Evolutionary conservation across 2,329 filamentous ascomycete genomes (phyloP).

Genomic region (Bipolaris zeicola): DNA sequence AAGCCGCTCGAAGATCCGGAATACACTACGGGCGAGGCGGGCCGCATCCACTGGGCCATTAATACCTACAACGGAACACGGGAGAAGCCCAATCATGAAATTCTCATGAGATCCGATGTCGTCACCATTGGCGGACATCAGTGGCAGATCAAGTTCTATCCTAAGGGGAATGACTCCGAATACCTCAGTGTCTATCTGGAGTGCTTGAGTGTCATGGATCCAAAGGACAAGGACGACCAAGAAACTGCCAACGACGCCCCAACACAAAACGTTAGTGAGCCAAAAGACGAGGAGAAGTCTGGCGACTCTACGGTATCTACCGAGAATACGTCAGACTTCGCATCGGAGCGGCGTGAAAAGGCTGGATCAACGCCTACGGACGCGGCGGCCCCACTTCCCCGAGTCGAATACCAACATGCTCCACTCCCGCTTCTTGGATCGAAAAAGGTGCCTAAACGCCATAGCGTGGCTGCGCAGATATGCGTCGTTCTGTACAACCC

Average conservation of each 20-base stretch:
- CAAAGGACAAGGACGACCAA: constrained; percentile 16
- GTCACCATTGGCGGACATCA: constrained; percentile 64
- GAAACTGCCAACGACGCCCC: constrained; percentile 3
- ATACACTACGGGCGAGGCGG: constrained; percentile 58
- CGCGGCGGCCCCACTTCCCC: neutral
- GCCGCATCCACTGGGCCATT: constrained; percentile 64
- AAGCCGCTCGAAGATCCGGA: constrained; percentile 63
- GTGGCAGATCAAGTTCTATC: constrained; percentile 70
- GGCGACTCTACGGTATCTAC: neutral
- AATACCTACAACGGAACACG: constrained; percentile 65
- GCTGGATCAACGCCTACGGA: constrained; percentile 4
- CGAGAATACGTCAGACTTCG: neutral
- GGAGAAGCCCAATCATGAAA: constrained; percentile 63
- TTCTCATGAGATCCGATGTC: constrained; percentile 63
- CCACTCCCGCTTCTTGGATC: constrained; percentile 46
- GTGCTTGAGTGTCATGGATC: constrained; percentile 57
- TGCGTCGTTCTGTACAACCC: constrained; percentile 68
- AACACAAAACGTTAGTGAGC: neutral
- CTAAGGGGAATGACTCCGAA: constrained; percentile 63
- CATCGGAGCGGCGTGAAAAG: constrained; percentile 5
- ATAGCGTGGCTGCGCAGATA: constrained; percentile 62
- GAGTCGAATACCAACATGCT: constrained; percentile 35
- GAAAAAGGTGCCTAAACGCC: constrained; percentile 47
- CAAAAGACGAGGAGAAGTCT: neutral
- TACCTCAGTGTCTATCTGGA: constrained; percentile 67